Conservation (phyloP, 192 early-diverging fungal genomes). For the Gamsiella multidivaricata region DNA sequence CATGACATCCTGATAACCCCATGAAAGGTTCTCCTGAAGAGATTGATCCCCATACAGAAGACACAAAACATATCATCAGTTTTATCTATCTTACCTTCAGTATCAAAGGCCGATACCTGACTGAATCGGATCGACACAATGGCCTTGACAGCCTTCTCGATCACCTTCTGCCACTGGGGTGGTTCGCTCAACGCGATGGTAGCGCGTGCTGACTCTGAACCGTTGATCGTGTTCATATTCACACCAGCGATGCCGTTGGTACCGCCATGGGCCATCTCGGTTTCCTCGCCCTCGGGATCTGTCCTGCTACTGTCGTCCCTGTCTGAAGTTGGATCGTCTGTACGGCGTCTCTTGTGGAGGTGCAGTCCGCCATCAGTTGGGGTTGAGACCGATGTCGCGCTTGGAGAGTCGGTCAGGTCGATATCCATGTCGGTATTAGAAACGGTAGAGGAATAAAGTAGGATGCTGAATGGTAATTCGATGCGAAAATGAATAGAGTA, state of each 20-base stretch:
- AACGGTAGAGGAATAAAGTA: neutral
- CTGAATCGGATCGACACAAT: slow-evolving; percentile 84
- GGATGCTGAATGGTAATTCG: no score
- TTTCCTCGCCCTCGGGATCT: slow-evolving; percentile 41
- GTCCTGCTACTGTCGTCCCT: slow-evolving; percentile 31
- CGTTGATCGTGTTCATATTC: slow-evolving; percentile 9
- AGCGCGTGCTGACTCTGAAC: slow-evolving; percentile 15
- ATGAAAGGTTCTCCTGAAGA: no score
- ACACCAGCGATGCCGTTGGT: neutral
- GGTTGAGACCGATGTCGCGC: slow-evolving; percentile 48
- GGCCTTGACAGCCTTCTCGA: slow-evolving; percentile 72
- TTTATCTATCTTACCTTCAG: slow-evolving; percentile 62
- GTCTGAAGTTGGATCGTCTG: slow-evolving; percentile 38
- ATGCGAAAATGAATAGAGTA: no score
- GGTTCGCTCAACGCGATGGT: slow-evolving; percentile 53
- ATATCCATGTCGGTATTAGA: slow-evolving; percentile 26
- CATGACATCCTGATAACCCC: no score
- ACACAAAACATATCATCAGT: neutral
- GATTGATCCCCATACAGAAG: no score
- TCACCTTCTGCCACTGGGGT: slow-evolving; percentile 76
- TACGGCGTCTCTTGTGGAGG: slow-evolving; percentile 52
- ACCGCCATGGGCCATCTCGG: slow-evolving; percentile 1
- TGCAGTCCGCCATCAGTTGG: slow-evolving; percentile 45
- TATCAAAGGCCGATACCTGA: slow-evolving; percentile 83
- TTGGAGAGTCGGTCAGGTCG: slow-evolving; percentile 53